Conservation (phyloP, 805 yeast species). For the Pichia deserticola region DNA sequence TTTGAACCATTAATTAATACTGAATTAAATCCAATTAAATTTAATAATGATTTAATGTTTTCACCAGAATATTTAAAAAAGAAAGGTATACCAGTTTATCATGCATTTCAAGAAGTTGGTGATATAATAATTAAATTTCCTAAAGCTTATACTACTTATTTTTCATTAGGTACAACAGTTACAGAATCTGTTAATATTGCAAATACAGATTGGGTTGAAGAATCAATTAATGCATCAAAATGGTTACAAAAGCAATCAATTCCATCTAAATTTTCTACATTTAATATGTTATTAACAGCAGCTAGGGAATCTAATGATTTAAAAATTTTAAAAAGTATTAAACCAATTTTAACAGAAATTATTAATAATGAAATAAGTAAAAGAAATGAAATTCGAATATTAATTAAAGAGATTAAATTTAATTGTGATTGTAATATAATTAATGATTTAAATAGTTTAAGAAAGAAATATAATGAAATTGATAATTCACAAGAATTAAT, state of each 20-base stretch:
- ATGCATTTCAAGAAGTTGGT: conserved; percentile 52
- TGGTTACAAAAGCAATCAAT: conserved; percentile 44
- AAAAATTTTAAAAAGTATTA: conserved; percentile 28
- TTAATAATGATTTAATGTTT: conserved; percentile 40
- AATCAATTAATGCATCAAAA: conserved; percentile 39
- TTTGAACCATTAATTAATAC: conserved; percentile 24
- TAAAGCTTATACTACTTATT: conserved; percentile 39
- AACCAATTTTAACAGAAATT: conserved; percentile 29
- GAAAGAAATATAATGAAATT: neutral
- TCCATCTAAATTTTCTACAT: conserved; percentile 46
- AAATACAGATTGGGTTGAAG: conserved; percentile 46
- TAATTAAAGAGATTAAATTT: conserved; percentile 6
- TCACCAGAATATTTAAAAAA: conserved; percentile 42
- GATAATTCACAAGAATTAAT: neutral
- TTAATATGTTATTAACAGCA: conserved; percentile 41
- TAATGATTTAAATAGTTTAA: neutral
- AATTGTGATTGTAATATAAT: neutral
- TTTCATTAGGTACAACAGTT: conserved; percentile 50
- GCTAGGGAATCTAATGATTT: conserved; percentile 37
- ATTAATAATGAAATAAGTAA: conserved; percentile 36
- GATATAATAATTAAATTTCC: conserved; percentile 56
- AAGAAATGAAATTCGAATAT: conserved; percentile 32
- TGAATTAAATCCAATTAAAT: conserved; percentile 10
- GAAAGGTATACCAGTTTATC: conserved; percentile 41
- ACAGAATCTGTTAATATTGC: conserved; percentile 55